These are phyloP conservation scores for Ganoderma resinaceum DNA, from an alignment of 1,284 basidiomycete species.

Conservation along the genomic window DNA sequence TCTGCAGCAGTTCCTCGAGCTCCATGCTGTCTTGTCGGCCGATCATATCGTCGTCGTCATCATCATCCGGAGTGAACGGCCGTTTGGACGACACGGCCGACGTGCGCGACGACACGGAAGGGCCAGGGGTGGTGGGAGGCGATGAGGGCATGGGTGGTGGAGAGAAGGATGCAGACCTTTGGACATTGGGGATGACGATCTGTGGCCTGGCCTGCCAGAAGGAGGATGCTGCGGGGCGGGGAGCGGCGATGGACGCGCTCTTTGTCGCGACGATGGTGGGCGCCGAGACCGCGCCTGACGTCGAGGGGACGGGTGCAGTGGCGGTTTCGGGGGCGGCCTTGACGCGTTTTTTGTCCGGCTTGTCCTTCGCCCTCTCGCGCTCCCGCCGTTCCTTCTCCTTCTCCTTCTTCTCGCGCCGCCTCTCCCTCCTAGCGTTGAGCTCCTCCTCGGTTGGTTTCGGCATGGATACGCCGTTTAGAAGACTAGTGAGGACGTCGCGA, in stretches of 20 bases:
- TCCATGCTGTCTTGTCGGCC: slow-evolving; percentile 36
- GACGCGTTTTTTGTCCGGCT: slow-evolving; percentile 44
- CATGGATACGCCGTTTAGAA: slow-evolving; percentile 74
- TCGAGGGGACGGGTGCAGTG: slow-evolving; percentile 23
- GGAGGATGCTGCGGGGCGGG: slow-evolving; percentile 46
- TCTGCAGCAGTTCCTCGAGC: slow-evolving; percentile 38
- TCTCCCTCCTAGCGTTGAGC: slow-evolving; percentile 60
- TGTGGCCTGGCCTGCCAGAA: slow-evolving; percentile 72
- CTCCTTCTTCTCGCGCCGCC: slow-evolving; percentile 61
- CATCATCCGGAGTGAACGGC: slow-evolving; percentile 67
- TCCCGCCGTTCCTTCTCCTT: slow-evolving; percentile 53
- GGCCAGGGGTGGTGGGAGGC: slow-evolving; percentile 73
- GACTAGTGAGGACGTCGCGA: slow-evolving; percentile 77
- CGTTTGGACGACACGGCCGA: slow-evolving; percentile 82
- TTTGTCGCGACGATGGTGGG: slow-evolving; percentile 26
- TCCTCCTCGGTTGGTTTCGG: slow-evolving; percentile 68
- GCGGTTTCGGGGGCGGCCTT: slow-evolving; percentile 28
- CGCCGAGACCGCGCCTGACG: not conserved
- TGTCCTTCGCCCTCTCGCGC: slow-evolving; percentile 42
- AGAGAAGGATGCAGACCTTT: slow-evolving; percentile 75
- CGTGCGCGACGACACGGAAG: slow-evolving; percentile 72
- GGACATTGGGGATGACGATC: slow-evolving; percentile 69
- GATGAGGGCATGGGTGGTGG: slow-evolving; percentile 73
- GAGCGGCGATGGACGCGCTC: slow-evolving; percentile 32
- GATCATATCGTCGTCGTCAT: slow-evolving; percentile 49